Percentiles rank a stretch among this genome's conserved stretches.
These are phyloP conservation scores for Mortierella sp. DNA, from an alignment of 371 early-diverging fungal genomes.

Conservation along the genomic window DNA sequence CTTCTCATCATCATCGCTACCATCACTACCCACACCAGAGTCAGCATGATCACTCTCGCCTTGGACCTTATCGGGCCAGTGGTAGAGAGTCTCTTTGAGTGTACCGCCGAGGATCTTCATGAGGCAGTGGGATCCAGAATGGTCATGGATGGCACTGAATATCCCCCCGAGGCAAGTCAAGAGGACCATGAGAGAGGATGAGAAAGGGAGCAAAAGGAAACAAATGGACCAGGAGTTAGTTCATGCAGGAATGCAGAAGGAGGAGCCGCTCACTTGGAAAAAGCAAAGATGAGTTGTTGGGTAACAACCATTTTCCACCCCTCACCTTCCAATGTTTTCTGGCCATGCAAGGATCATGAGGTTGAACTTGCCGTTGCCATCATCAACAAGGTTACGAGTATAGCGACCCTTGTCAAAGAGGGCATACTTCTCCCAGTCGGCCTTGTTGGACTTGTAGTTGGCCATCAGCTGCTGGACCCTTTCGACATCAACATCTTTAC, in stretches of 20 bases:
- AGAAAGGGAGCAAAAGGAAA: conserved; percentile 3
- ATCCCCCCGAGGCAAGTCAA: background rate
- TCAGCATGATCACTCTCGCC: conserved; percentile 34
- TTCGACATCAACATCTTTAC: conserved; percentile 68
- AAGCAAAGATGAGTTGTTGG: conserved; percentile 1
- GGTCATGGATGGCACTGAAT: conserved; percentile 91
- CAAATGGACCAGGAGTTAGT: conserved; percentile 2
- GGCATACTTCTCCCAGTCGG: conserved; percentile 84
- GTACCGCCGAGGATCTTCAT: conserved; percentile 92
- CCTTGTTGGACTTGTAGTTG: conserved; percentile 66
- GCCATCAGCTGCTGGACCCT: conserved; percentile 73
- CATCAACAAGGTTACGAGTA: conserved; percentile 90
- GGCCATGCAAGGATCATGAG: conserved; percentile 93
- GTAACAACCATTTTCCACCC: background rate
- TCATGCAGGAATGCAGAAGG: conserved; percentile 6
- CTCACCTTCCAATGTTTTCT: conserved; percentile 76
- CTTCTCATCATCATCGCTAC: conserved; percentile 36
- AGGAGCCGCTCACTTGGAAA: background rate
- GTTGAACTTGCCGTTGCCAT: conserved; percentile 95
- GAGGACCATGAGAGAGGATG: background rate
- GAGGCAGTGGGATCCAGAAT: conserved; percentile 92
- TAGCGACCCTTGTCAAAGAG: conserved; percentile 82
- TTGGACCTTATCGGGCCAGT: conserved; percentile 71
- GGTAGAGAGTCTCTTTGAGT: conserved; percentile 82
- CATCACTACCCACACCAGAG: conserved; percentile 43